Evolutionary conservation across 768 basidiomycete species (phyloP), one percentile per base, ranked within the genome.

Genomic region (Amanita pallidorosea): DNA sequence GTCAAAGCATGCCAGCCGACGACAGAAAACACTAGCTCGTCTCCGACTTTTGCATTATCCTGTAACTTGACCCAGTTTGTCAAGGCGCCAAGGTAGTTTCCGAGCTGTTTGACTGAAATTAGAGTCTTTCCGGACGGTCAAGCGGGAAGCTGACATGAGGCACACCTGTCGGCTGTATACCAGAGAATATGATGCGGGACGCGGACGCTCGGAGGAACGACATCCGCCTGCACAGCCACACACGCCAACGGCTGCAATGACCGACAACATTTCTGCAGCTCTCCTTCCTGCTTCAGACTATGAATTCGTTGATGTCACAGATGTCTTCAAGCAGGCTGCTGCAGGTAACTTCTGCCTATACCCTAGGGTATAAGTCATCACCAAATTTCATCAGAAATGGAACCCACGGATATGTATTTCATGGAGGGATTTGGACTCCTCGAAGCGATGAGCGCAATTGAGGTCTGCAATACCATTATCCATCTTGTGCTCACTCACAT

Each of bases 1-100:
- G 93, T 97, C 58, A 97, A 72, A 9, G 94, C 93, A 62, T 98
- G 95, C 77, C 91, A 85, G 25, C 94, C 94, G 11, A 94, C 94
- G 55, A 96, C 83, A 1, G 88, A 84, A 65, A 88, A 94, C 20
- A 95, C 65, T 7, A 93, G 71, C 47, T 73, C 68, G 60, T 90
- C 85, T 8, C 77, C 69, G 1, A 74, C 70, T 7, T 61, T 60
- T 0, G 83, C 75, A 35, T 74, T 69, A 38, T 75, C 70, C 65
- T 95, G 90, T 23, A 96, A 70, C 48, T 73, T 74, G 43, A 91
- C 86, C 93, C 93, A 95, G 62, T 93, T 92, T 17, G 78, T 77
- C 25, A 96, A 70, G 0, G 94, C 93, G 4, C 95, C 95, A 3
- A 97, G 74, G 59, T 91, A 89, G 64, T 98, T 97, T 40, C 95